Evolutionary conservation across 202 grass and related monocot species (phyloP).

Genomic region (Schoenoplectus triqueter): DNA sequence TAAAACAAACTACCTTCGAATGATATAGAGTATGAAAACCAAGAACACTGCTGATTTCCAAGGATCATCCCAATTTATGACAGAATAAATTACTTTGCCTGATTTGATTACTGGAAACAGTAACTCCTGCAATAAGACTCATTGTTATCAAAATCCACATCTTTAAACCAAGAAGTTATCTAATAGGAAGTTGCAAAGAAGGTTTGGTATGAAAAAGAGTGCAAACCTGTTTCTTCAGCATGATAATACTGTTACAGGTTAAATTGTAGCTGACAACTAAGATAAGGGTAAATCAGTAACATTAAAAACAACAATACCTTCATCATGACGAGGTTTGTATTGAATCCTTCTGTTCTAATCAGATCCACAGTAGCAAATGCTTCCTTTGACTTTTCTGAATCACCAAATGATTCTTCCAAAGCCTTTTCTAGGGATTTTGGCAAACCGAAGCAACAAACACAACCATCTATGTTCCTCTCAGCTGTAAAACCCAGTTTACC

Average conservation of each 20-base stretch:
- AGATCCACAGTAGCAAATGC: constrained; percentile 72
- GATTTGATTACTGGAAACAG: constrained; percentile 66
- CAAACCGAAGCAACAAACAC: constrained; percentile 61
- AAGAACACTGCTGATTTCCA: constrained; percentile 74
- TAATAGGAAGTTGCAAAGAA: not conserved
- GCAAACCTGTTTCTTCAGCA: constrained; percentile 21
- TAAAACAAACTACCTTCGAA: constrained; percentile 63
- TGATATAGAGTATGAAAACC: constrained; percentile 56
- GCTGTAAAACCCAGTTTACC: constrained; percentile 72
- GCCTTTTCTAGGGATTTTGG: constrained; percentile 67
- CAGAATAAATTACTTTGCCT: constrained; percentile 56
- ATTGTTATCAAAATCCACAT: constrained; percentile 26
- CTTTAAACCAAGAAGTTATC: not conserved
- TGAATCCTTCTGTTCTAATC: constrained; percentile 76
- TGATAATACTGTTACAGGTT: constrained; percentile 40
- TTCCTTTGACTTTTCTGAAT: constrained; percentile 71
- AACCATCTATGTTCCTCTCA: constrained; percentile 48
- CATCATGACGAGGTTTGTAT: constrained; percentile 78
- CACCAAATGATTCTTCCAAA: constrained; percentile 76
- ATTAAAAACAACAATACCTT: constrained; percentile 50
- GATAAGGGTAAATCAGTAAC: constrained; percentile 18
- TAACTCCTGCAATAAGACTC: constrained; percentile 53
- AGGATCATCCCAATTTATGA: constrained; percentile 78
- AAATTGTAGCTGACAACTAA: constrained; percentile 34
- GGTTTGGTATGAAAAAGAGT: not conserved